These are phyloP conservation scores for Helicostylum pulchrum DNA, from an alignment of 192 early-diverging fungal genomes.

Conservation along the genomic window DNA sequence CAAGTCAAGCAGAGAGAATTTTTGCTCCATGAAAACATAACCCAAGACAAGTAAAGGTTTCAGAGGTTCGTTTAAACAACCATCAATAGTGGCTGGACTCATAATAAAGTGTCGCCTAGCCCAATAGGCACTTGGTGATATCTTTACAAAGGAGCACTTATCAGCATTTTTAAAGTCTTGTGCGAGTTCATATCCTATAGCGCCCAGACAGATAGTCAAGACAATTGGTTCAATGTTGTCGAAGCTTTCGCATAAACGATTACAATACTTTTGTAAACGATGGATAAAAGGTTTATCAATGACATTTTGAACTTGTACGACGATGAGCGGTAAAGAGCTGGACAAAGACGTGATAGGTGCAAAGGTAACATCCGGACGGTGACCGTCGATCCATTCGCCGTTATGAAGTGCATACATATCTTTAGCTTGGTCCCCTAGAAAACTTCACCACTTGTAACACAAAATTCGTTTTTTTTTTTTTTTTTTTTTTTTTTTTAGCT, in stretches of 20 bases:
- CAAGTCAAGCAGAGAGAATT: background rate
- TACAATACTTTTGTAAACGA: background rate
- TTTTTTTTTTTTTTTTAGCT: too few relatives aligned
- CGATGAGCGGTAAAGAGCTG: too few relatives aligned
- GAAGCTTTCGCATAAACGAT: background rate
- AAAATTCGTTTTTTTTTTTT: too few relatives aligned
- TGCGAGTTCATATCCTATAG: background rate
- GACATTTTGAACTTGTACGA: background rate
- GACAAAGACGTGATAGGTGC: too few relatives aligned
- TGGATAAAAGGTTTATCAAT: background rate
- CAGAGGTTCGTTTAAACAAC: background rate
- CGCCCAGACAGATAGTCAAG: background rate
- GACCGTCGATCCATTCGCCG: too few relatives aligned
- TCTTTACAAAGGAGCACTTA: background rate
- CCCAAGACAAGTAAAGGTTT: background rate
- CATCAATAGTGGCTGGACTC: background rate
- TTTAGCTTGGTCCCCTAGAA: too few relatives aligned
- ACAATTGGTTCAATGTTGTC: constrained; percentile 3
- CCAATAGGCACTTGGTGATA: background rate
- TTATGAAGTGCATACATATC: too few relatives aligned
- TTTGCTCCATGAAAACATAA: background rate
- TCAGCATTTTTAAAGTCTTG: background rate
- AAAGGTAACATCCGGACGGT: too few relatives aligned
- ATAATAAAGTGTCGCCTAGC: background rate
- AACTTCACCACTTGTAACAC: too few relatives aligned